Evolutionary conservation across 768 basidiomycete genomes (phyloP), one percentile per base, ranked within the genome.

Genomic region (Leccinum disarticulatum): DNA sequence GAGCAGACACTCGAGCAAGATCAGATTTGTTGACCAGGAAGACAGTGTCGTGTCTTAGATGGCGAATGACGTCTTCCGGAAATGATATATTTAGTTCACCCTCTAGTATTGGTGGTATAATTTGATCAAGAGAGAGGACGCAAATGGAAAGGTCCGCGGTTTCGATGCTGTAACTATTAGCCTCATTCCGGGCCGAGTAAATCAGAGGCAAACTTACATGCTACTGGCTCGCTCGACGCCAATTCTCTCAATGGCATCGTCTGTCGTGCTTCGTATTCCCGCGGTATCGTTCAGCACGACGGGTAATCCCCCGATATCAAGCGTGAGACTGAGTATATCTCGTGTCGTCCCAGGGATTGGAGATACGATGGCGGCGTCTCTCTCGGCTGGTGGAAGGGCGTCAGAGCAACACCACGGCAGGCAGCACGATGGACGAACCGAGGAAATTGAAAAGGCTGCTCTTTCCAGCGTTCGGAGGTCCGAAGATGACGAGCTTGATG

Each of bases 391-490:
- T 53, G n/a, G 52, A 28, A 38, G 54, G 14, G 22, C 9, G 25
- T 61, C 4, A 54, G 33, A 43, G 2, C 14, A 1, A 22, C 19
- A 10, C 35, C 17, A 15, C 8, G n/a, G 35, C 50, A 1, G 36
- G 22, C 10, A 19, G 41, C 50, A 6, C 28, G 1, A 47, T 41
- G 11, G 35, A 66, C 74, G 14, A 65, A 88, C 93, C 90, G 13
- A 96, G 77, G 70, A 87, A 93, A 67, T 96, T 96, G 51, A 93
- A 79, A 19, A 94, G 72, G 66, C 88, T 91, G 68, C 91, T 94
- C 76, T 96, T 97, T n/a, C 94, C 95, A 1, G 90, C 93, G 66
- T 97, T 97, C 0, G 95, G 91, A 25, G 93, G 92, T 1, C 94
- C 94, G 67, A 95, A 94, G 41, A 97, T 95, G 14, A 91, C 88